Base-by-base conservation (phyloP, 345 rosid genomes). In the Anacardium occidentale region DNA sequence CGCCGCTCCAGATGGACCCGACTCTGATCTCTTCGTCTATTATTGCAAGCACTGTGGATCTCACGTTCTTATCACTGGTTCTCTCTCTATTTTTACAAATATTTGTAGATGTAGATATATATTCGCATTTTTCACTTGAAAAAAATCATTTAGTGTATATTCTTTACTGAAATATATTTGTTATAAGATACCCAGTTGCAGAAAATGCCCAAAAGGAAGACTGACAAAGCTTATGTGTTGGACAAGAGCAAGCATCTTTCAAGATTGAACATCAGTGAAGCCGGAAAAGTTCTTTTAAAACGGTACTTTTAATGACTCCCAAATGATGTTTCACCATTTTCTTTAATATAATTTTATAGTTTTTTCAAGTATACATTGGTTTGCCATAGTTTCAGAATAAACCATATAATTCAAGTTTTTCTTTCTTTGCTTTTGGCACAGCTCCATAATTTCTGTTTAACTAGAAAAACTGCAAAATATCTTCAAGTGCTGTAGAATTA, bases 1-100 rank as follows among this genome's bases (percentile, higher is more conserved):
- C 82, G 99, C 99, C 11, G 92, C 89, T 58, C 98, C 97, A 0
- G 99, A 96, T 21, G 96, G 99, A 57, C 95, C 96, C 0, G 93
- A 90, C 78, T 93, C 98, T 42, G 99, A 96, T 83, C 99, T 96
- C 66, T 93, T 96, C 85, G 98, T 96, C 21, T 96, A 96, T 80
- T 96, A 93, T 65, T 93, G 99, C 97, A 93, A 96, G 81, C 96
- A 91, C 81, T 96, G 99, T 70, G 85, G 96, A 73, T 91, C 95
- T 42, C 99, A 92, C 74, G 96, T 96, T 77, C 98, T 96, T 57
- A 93, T 96, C 71, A 96, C 99, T 20, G 99, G 96, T 91, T 85
- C 79, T 57, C 80, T 66, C 67, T 73, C 51, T 68, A 58, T 15
- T 64, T 54, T 13, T 13, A 13, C 7, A 50, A 50, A 13, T 47